Base-by-base conservation (phyloP, 2,329 filamentous ascomycete genomes). In the Verticillium dahliae region DNA sequence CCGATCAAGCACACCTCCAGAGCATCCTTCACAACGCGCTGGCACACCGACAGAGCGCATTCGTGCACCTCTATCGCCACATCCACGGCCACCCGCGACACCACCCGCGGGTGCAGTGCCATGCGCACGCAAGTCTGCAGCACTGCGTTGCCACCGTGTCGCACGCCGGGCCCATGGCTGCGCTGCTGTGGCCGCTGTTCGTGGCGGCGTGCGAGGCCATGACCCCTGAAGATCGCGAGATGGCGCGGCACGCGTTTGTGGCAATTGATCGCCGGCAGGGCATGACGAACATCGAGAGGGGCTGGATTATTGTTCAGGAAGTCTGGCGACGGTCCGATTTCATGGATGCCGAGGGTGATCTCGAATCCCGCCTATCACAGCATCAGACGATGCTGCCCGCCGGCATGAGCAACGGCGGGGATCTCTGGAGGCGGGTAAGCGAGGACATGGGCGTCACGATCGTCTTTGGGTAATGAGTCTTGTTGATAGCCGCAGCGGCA, bases 111-210 rank as follows among this genome's bases (percentile, higher is more conserved):
- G 84, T 88, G 11, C 85, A 87, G 69, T 74, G 73, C 15, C 83
- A 87, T 66, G 71, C 80, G 1, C 80, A 79, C 63, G 68, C 76
- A 2, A 78, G 82, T 5, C 75, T 87, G 5, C 69, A 72, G 14
- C 82, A 86, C 63, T 87, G 85, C 67, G 75, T 80, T 6, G 78
- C 78, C 35, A 85, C 84, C 0, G 84, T 85, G 34, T 75, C 73
- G 27, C 81, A 82, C 62, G 75, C 75, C 55, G 85, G 86, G 0
- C 86, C 86, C 0, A 87, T 88, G 82, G 80, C 83, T 1, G 86
- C 86, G 2, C 74, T 89, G 39, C 76, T 89, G 2, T 88, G 85
- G 84, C 86, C 86, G 1, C 74, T 88, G 2, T 89, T 89, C 66
- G 84, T 86, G 10, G 82, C 85, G 1, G 80, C 84, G 1, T 87